These are phyloP conservation scores for Kingdonia uniflora DNA, from an alignment of 164 flowering plant species.

Conservation along the genomic window DNA sequence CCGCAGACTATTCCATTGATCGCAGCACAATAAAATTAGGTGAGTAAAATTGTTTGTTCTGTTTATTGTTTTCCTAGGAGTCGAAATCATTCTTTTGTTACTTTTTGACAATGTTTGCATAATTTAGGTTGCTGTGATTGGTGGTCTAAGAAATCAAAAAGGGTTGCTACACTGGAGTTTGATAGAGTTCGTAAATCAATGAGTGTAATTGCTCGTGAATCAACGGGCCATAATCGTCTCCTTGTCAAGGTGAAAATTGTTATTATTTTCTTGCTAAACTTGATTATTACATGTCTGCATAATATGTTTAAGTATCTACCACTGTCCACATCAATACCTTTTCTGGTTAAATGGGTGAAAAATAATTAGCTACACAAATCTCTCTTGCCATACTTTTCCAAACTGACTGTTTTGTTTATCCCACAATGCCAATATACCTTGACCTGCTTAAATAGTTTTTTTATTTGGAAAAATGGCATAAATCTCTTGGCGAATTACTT, in stretches of 20 bases:
- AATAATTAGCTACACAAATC: too few relatives aligned
- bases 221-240: conserved; percentile 57
- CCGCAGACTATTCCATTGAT: conserved; percentile 55
- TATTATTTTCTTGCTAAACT: neutral
- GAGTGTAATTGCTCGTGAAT: conserved; percentile 68
- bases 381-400: too few relatives aligned
- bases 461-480: too few relatives aligned
- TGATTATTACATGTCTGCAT: too few relatives aligned
- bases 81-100: neutral
- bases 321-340: too few relatives aligned
- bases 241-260: conserved; percentile 68
- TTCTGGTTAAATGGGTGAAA: too few relatives aligned
- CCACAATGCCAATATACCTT: too few relatives aligned
- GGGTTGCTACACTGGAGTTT: conserved; percentile 74
- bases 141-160: conserved; percentile 66
- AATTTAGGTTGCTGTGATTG: conserved; percentile 65
- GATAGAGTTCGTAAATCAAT: conserved; percentile 78
- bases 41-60: conserved; percentile 19
- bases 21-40: conserved; percentile 52
- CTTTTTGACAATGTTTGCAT: conserved; percentile 3
- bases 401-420: too few relatives aligned
- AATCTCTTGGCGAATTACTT: too few relatives aligned
- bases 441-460: too few relatives aligned
- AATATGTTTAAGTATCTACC: too few relatives aligned
- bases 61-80: neutral